Conservation (phyloP, 352 stramenopile genomes). For the Phytophthora cryptogea region DNA sequence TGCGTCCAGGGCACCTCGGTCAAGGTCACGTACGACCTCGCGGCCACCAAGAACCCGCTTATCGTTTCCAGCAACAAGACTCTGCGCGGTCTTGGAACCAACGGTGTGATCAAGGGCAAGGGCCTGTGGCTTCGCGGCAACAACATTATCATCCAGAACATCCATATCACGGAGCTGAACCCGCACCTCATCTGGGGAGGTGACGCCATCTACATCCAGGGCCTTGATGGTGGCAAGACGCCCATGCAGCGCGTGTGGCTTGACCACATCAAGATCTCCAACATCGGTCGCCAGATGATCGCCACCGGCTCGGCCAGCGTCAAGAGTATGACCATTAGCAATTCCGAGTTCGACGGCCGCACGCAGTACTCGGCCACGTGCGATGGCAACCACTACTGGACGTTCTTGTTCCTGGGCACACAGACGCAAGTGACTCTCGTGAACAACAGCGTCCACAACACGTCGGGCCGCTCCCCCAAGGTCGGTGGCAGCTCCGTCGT, state of each 20-base stretch:
- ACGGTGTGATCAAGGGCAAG: conserved; percentile 46
- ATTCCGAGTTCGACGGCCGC: conserved; percentile 51
- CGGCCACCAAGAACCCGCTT: conserved; percentile 34
- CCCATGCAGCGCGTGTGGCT: conserved; percentile 47
- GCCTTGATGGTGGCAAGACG: conserved; percentile 23
- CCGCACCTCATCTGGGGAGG: conserved; percentile 38
- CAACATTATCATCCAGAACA: conserved; percentile 51
- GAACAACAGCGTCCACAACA: conserved; percentile 47
- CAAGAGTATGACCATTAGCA: conserved; percentile 51
- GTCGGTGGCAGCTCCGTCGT: conserved; percentile 29
- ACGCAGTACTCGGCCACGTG: conserved; percentile 49
- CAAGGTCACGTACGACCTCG: conserved; percentile 30
- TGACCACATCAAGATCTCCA: conserved; percentile 51
- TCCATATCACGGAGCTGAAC: conserved; percentile 53
- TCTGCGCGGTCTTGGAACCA: conserved; percentile 43
- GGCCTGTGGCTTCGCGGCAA: conserved; percentile 32
- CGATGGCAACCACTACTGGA: conserved; percentile 59
- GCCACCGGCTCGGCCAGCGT: conserved; percentile 33
- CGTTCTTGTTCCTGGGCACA: conserved; percentile 34
- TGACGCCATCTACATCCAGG: conserved; percentile 36
- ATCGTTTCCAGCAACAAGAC: conserved; percentile 49
- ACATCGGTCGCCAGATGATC: conserved; percentile 48
- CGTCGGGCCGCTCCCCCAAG: conserved; percentile 43
- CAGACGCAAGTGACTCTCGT: conserved; percentile 33
- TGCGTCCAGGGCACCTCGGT: conserved; percentile 42